phyloP scores from a whole-genome alignment of 1,284 basidiomycete species.

The Kwoniella shivajii region DNA sequence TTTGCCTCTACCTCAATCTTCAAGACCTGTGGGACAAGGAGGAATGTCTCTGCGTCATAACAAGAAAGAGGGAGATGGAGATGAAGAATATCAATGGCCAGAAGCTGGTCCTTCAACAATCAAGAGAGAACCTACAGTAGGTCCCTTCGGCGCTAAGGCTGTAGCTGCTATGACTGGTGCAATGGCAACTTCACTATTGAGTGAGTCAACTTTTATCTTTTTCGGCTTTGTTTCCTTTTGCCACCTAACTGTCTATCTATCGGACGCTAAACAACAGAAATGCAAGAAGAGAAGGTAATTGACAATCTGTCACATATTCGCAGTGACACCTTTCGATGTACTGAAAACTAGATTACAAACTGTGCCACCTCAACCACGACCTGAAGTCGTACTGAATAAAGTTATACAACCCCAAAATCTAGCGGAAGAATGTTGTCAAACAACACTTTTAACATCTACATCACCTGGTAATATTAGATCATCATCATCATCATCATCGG shows the following conservation, averaged over 20 bases:
- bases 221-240: not conserved
- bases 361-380: slow-evolving; percentile 38
- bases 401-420: not conserved
- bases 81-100: slow-evolving; percentile 39
- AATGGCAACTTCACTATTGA: slow-evolving; percentile 49
- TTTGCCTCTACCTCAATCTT: slow-evolving; percentile 5
- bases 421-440: slow-evolving; percentile 44
- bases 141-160: slow-evolving; percentile 49
- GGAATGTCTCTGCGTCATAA: slow-evolving; percentile 32
- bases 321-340: slow-evolving; percentile 57
- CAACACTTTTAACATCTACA: slow-evolving; percentile 30
- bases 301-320: not conserved
- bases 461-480: slow-evolving; percentile 1
- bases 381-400: not conserved
- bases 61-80: slow-evolving; percentile 18
- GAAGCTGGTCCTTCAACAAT: slow-evolving; percentile 36
- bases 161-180: slow-evolving; percentile 55
- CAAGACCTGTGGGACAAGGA: slow-evolving; percentile 20
- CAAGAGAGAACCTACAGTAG: slow-evolving; percentile 7
- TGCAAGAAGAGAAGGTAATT: not conserved
- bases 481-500: slow-evolving; percentile 12
- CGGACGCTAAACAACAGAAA: not conserved
- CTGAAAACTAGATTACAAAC: slow-evolving; percentile 55
- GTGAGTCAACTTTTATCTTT: slow-evolving; percentile 32
- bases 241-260: not conserved